Evolutionary conservation across 306 rosid genomes (phyloP), one percentile per base, ranked within the genome.

Genomic region (Canavalia ensiformis): DNA sequence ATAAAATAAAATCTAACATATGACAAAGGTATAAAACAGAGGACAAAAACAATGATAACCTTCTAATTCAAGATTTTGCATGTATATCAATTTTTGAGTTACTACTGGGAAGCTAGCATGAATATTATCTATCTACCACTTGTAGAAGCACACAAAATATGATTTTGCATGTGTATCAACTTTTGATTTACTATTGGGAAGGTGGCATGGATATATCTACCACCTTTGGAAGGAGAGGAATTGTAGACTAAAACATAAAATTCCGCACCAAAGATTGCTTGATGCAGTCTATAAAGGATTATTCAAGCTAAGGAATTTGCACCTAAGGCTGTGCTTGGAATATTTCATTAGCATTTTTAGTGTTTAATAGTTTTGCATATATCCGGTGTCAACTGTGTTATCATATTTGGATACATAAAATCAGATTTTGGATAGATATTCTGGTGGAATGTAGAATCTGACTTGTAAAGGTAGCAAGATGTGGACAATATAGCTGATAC

Each of bases 401-500:
- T 18, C 25, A 18, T 18, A 18, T 18, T 18, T 18, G 25, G 25
- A 18, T 18, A 18, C 25, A 18, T 18, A 18, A 18, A 18, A 34
- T 65, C 35, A 57, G 75, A 49, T 42, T 37, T 39, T 39, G 67
- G 45, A 35, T 25, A 7, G 62, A 76, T 59, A 51, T 71, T 62
- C 45, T 30, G 25, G 67, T 39, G 5, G 63, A 42, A 28, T 71
- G 62, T 44, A 77, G 78, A 81, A 52, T 29, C 75, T 54, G 63
- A 55, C 39, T 63, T 45, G 35, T 11, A 33, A 54, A 84, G 46
- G 29, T 55, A 72, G 45, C 18, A 31, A 59, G 65, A 64, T 33
- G 31, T 65, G 56, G 25, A 41, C 58, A 72, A 37, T 47, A 31
- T 7, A 42, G 35, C 8, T 47, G 55, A 83, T 3, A 70, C 33